These are phyloP conservation scores for Ophiostoma angusticollis DNA, from an alignment of 2,329 filamentous ascomycete genomes.

Conservation along the genomic window DNA sequence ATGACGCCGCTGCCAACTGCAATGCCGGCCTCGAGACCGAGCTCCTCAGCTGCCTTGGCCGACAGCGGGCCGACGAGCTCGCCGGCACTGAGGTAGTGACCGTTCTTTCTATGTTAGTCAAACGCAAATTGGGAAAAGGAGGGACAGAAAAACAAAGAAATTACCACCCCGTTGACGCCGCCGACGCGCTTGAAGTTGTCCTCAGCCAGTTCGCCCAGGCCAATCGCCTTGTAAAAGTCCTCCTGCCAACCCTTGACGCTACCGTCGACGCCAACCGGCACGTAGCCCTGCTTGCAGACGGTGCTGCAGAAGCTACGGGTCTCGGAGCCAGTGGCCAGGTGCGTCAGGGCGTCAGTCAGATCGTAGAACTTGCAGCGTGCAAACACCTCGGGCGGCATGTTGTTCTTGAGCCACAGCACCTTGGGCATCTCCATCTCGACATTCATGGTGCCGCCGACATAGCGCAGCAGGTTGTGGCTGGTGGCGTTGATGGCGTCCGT, in stretches of 20 bases:
- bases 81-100: constrained; percentile 79
- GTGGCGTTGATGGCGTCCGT: constrained; percentile 89
- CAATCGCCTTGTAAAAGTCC: constrained; percentile 80
- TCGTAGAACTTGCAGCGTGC: constrained; percentile 95
- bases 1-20: constrained; percentile 94
- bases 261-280: constrained; percentile 92
- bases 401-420: constrained; percentile 94
- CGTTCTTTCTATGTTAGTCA: constrained; percentile 49
- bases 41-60: constrained; percentile 67
- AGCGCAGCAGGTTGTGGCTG: constrained; percentile 81
- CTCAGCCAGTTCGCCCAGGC: constrained; percentile 68
- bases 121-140: background rate
- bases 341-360: constrained; percentile 80
- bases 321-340: constrained; percentile 85
- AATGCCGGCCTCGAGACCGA: constrained; percentile 76
- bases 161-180: constrained; percentile 87
- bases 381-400: constrained; percentile 89
- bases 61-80: constrained; percentile 79
- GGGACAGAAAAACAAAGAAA: constrained; percentile 26
- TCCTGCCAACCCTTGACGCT: constrained; percentile 98
- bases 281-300: constrained; percentile 93
- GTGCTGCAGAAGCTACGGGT: constrained; percentile 89
- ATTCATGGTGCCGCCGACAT: constrained; percentile 96
- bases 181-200: constrained; percentile 90
- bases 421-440: constrained; percentile 99